A percentile compares a stretch with the other conserved stretches of the same genome.
Evolutionary conservation across 2,329 filamentous ascomycete genomes (phyloP).

Genomic region (Sclerotinia glacialis): DNA sequence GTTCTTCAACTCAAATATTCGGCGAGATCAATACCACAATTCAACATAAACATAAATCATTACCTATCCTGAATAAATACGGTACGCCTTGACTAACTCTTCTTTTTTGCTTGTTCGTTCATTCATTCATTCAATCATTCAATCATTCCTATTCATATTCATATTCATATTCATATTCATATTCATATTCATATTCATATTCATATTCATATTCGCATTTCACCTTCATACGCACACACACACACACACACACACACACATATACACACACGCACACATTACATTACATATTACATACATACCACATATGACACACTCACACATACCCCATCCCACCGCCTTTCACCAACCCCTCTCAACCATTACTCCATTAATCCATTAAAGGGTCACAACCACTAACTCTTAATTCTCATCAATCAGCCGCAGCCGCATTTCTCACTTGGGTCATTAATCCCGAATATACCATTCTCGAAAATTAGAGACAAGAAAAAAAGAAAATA

Average conservation of each 20-base stretch:
- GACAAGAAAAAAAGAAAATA: background rate
- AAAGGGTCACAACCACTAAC: constrained; percentile 19
- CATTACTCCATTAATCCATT: constrained; percentile 15
- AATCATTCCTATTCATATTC: background rate
- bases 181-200: background rate
- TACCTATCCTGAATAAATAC: background rate
- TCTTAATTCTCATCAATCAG: constrained; percentile 22
- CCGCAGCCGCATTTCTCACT: constrained; percentile 22
- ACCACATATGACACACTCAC: background rate
- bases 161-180: too few relatives aligned
- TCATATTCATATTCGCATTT: background rate
- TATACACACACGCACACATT: background rate
- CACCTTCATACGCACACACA: background rate
- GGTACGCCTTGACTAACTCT: constrained; percentile 22
- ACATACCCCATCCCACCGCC: constrained; percentile 18
- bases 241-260: background rate
- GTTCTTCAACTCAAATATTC: background rate
- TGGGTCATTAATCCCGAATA: constrained; percentile 16
- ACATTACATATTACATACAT: background rate
- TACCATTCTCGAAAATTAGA: background rate
- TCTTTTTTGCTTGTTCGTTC: background rate
- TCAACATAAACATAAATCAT: background rate
- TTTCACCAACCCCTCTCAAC: constrained; percentile 21
- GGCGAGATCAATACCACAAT: background rate
- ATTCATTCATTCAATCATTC: background rate